Evolutionary conservation across 2,329 filamentous ascomycete species (phyloP).

Genomic region (Nemania sp.): DNA sequence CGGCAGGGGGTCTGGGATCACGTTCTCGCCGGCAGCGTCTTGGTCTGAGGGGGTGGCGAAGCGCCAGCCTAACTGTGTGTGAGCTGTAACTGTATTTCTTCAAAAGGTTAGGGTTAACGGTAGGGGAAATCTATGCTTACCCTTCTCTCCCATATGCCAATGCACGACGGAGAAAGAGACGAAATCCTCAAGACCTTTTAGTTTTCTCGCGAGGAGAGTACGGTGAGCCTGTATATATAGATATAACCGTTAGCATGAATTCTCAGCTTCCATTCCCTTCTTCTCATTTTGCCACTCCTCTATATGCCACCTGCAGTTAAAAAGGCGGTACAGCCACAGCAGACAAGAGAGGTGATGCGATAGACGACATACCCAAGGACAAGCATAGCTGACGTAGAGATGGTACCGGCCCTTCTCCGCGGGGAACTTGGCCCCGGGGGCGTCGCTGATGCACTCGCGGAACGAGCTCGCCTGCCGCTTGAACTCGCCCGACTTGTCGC

Average conservation of each 20-base stretch:
- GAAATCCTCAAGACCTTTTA: constrained; percentile 92
- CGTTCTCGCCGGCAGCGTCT: constrained; percentile 69
- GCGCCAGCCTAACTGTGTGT: constrained; percentile 74
- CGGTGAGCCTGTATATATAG: constrained; percentile 72
- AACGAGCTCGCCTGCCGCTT: constrained; percentile 89
- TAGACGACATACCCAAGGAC: constrained; percentile 80
- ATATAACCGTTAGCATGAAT: not conserved
- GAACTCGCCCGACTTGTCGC: constrained; percentile 88
- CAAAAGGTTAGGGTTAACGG: not conserved
- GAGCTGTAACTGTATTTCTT: not conserved
- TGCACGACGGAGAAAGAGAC: constrained; percentile 86
- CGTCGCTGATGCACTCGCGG: constrained; percentile 80
- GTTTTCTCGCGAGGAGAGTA: constrained; percentile 84
- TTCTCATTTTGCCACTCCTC: not conserved
- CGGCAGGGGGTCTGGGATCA: constrained; percentile 75
- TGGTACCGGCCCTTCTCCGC: constrained; percentile 93
- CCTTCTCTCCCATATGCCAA: constrained; percentile 81
- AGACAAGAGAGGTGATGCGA: constrained; percentile 2
- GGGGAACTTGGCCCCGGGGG: constrained; percentile 79
- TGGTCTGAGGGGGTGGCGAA: constrained; percentile 75
- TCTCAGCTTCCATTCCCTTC: not conserved
- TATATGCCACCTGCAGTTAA: not conserved
- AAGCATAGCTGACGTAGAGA: constrained; percentile 93
- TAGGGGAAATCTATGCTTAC: constrained; percentile 45
- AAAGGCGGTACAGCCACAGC: not conserved